These are phyloP conservation scores for Domatiomyces catenatus DNA, from an alignment of 2,329 filamentous ascomycete genomes.

Conservation along the genomic window DNA sequence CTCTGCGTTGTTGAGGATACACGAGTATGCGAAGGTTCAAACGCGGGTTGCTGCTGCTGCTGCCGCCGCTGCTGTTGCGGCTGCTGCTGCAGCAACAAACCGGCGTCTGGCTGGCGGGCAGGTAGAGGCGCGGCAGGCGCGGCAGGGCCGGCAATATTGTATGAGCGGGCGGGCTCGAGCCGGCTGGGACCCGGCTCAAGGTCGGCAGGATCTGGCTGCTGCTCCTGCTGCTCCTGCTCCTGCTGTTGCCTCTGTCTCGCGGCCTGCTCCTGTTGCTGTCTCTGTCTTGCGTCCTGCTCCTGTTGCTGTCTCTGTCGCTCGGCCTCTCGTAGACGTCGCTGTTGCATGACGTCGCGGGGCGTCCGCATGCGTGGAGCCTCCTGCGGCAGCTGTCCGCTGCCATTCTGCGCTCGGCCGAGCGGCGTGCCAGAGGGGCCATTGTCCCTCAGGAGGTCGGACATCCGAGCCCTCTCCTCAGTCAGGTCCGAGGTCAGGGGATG, in stretches of 20 bases:
- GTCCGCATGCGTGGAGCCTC: conserved; percentile 53
- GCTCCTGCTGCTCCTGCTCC: conserved; percentile 23
- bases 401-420: conserved; percentile 38
- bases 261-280: conserved; percentile 44
- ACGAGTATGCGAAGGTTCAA: conserved; percentile 1
- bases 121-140: conserved; percentile 3
- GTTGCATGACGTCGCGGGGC: conserved; percentile 82
- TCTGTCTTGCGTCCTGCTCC: conserved; percentile 26
- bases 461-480: conserved; percentile 75
- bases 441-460: conserved; percentile 66
- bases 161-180: background rate
- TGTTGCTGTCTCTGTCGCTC: conserved; percentile 36
- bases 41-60: conserved; percentile 13
- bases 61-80: conserved; percentile 4
- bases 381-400: conserved; percentile 35
- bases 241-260: conserved; percentile 36
- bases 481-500: conserved; percentile 74
- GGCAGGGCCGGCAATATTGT: background rate
- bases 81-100: conserved; percentile 5
- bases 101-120: conserved; percentile 5
- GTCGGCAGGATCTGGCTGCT: conserved; percentile 34
- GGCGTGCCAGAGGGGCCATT: conserved; percentile 28
- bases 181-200: conserved; percentile 25
- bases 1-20: conserved; percentile 9
- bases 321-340: conserved; percentile 59